Conservation (phyloP, 2,329 filamentous ascomycete genomes). For the Trichoderma sp. region DNA sequence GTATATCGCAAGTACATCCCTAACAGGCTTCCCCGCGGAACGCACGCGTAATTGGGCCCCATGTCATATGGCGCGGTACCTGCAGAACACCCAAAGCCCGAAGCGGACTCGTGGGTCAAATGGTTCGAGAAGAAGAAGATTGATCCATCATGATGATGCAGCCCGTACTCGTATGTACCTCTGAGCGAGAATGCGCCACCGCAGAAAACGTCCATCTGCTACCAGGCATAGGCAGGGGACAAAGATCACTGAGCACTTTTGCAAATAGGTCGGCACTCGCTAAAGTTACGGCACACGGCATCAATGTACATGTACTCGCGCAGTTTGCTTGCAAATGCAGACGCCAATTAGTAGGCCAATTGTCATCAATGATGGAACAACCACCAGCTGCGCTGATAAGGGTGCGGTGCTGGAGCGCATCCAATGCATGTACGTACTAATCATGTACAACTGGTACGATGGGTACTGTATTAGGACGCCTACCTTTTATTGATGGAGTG, state of each 20-base stretch:
- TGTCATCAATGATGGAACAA: neutral
- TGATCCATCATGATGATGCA: conserved; percentile 8
- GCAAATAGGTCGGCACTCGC: no score
- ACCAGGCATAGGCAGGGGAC: neutral
- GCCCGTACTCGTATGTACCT: neutral
- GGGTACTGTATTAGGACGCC: neutral
- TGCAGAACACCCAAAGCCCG: conserved; percentile 16
- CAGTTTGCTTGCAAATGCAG: neutral
- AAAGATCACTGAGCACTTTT: neutral
- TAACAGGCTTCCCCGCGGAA: conserved; percentile 22
- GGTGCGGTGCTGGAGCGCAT: conserved; percentile 7
- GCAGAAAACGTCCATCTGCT: neutral
- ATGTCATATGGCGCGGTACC: conserved; percentile 13
- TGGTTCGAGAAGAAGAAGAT: conserved; percentile 14
- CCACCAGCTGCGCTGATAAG: conserved; percentile 12
- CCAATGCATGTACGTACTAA: neutral
- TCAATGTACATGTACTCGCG: neutral
- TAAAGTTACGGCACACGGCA: neutral
- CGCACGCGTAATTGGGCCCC: conserved; percentile 12
- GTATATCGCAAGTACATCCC: conserved; percentile 19
- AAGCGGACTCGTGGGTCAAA: conserved; percentile 1
- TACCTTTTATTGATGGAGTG: neutral
- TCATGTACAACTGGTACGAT: neutral
- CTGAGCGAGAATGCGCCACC: neutral
- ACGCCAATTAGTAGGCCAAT: neutral